Evolutionary conservation across 129 eudicot species (phyloP), one percentile per base, ranked within the genome.

Genomic region (Flaveria brownii): DNA sequence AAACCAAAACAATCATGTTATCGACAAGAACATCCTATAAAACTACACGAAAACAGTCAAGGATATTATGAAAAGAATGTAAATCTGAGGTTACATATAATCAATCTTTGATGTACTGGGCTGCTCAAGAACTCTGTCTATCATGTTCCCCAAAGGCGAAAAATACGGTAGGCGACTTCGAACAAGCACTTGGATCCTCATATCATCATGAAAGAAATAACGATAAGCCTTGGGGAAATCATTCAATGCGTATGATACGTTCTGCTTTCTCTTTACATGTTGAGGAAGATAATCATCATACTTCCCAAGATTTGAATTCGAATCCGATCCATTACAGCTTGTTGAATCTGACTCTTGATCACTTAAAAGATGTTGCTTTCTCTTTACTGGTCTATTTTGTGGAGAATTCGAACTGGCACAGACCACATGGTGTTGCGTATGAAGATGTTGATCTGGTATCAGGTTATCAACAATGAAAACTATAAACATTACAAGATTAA

Each of bases 141-240:
- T 11, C 36, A 25, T 41, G 25, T 77, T 61, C 33, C 80, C 76
- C 88, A 90, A 77, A n/a, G 96, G 92, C 16, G 55, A 77, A 82
- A 90, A 87, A 69, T 87, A 20, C 66, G 88, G 90, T 49, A 85
- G 84, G 57, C 92, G 90, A 55, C 63, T 84, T 22, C 87, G 83
- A 63, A 90, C 90, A 65, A 87, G 85, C 60, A 72, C 85, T 81
- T 82, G 88, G 76, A 87, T 87, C 78, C 92, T 84, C 51, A 76
- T 23, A 72, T 90, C 90, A 20, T 79, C 75, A 28, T 90, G 88
- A 76, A 81, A 90, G 68, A 79, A 85, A 65, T 87, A 90, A 45
- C 50, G 22, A 72, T 77, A 82, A 52, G 88, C 82, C 36, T 82
- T 86, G 55, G 81, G 87, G 73, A 88, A 80, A 78, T 80, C 85